Percentiles rank a stretch among this genome's conserved stretches.
Evolutionary conservation across 768 basidiomycete species (phyloP).

Genomic region (Kockovaella imperatae): DNA sequence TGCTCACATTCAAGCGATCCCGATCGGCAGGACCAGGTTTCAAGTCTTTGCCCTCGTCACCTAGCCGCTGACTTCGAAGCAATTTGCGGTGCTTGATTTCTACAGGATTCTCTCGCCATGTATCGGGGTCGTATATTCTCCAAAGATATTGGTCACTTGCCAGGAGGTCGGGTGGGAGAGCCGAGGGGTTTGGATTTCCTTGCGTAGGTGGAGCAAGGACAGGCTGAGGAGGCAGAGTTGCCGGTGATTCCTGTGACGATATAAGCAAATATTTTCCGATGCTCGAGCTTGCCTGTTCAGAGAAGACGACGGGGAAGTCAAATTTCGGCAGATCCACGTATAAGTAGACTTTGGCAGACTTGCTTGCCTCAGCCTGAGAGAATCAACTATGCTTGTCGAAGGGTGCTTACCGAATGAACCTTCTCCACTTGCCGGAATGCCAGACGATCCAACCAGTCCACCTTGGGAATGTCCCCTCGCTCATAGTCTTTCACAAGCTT

Average conservation of each 20-base stretch:
- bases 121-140: constrained; percentile 84
- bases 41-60: constrained; percentile 86
- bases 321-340: constrained; percentile 94
- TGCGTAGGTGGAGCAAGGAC: constrained; percentile 24
- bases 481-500: constrained; percentile 83
- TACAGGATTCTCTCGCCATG: constrained; percentile 85
- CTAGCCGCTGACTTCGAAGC: constrained; percentile 88
- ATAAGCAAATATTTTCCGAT: constrained; percentile 2
- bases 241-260: constrained; percentile 25
- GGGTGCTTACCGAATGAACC: constrained; percentile 67
- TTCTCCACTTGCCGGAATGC: constrained; percentile 92
- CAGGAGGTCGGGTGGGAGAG: constrained; percentile 46
- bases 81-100: constrained; percentile 93
- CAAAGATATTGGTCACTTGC: constrained; percentile 66
- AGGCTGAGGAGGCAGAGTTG: constrained; percentile 34
- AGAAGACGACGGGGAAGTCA: constrained; percentile 93
- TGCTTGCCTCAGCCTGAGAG: constrained; percentile 74
- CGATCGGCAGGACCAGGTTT: constrained; percentile 95
- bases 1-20: constrained; percentile 77
- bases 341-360: constrained; percentile 87
- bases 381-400: not conserved
- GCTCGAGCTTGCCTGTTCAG: constrained; percentile 60
- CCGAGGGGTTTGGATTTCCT: constrained; percentile 19
- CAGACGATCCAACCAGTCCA: constrained; percentile 91
- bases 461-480: constrained; percentile 81